Percentiles rank a stretch among this genome's conserved stretches.
phyloP scores from a whole-genome alignment of 345 rosid genomes.

The Salix purpurea region DNA sequence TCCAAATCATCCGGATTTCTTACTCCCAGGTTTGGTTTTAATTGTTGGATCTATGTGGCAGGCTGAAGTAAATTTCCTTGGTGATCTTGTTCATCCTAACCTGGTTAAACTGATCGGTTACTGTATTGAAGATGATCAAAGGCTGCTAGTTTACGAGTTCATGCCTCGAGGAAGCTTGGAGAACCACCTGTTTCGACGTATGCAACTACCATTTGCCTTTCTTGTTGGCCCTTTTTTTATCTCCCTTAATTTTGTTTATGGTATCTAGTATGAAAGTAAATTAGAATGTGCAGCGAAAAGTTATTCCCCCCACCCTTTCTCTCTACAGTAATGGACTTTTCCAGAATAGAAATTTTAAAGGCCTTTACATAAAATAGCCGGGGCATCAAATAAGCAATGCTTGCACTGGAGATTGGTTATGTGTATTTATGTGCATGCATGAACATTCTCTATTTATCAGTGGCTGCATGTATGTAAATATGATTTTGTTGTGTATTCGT shows the following conservation, averaged over 20 bases:
- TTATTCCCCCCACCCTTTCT: not conserved
- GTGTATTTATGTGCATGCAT: no score
- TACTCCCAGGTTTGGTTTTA: slow-evolving; percentile 5
- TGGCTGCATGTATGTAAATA: no score
- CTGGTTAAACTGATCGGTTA: slow-evolving; percentile 88
- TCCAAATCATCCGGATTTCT: not conserved
- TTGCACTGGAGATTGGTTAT: no score
- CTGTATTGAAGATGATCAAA: slow-evolving; percentile 90
- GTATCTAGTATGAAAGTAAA: not conserved
- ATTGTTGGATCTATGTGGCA: slow-evolving; percentile 21
- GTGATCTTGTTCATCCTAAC: slow-evolving; percentile 89
- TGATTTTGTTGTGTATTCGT: not conserved
- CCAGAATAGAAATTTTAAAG: no score
- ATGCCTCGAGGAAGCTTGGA: slow-evolving; percentile 98
- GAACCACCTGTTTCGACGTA: slow-evolving; percentile 96
- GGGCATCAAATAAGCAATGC: no score
- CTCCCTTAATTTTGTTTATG: not conserved
- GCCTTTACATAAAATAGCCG: no score
- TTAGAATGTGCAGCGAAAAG: not conserved
- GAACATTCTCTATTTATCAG: no score
- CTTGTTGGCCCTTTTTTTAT: not conserved
- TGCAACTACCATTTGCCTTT: slow-evolving; percentile 20
- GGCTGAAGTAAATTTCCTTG: slow-evolving; percentile 94
- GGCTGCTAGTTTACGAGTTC: slow-evolving; percentile 90
- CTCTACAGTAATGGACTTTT: not conserved